Evolutionary conservation across 768 basidiomycete species (phyloP).

Genomic region (Amanita fuliginea): DNA sequence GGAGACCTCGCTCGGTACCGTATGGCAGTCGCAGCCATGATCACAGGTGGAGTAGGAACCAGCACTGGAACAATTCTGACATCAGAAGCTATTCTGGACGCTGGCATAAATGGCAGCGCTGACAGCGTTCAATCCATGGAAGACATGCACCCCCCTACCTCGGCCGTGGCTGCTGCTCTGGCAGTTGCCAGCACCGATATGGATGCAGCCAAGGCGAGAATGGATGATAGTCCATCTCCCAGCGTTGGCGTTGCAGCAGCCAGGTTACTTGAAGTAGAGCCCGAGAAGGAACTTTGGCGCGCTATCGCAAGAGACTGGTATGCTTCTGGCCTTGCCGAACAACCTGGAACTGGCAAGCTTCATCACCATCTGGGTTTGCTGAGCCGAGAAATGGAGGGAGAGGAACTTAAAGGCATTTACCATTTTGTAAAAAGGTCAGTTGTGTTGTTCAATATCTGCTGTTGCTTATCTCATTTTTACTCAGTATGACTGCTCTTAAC

Average conservation of each 20-base stretch:
- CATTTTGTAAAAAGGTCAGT: conserved; percentile 91
- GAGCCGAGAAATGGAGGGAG: conserved; percentile 69
- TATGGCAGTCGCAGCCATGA: conserved; percentile 90
- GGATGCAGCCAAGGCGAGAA: conserved; percentile 17
- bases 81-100: conserved; percentile 41
- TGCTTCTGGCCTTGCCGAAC: conserved; percentile 71
- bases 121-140: background rate
- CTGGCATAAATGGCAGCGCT: conserved; percentile 18
- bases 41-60: conserved; percentile 36
- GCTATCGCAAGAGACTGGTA: conserved; percentile 91
- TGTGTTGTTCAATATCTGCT: conserved; percentile 4
- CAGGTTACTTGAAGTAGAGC: conserved; percentile 71
- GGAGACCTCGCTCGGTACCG: conserved; percentile 93
- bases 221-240: conserved; percentile 56
- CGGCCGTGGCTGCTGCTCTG: conserved; percentile 15
- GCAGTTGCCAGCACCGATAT: conserved; percentile 19
- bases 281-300: conserved; percentile 89
- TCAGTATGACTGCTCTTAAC: conserved; percentile 84
- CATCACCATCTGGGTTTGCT: conserved; percentile 92
- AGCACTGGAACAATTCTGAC: conserved; percentile 35
- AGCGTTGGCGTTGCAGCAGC: conserved; percentile 85
- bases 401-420: conserved; percentile 80
- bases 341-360: conserved; percentile 88
- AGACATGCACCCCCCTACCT: conserved; percentile 9
- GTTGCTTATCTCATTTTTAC: background rate